A percentile compares a stretch with the other conserved stretches of the same genome.
phyloP scores from a whole-genome alignment of 2,329 filamentous ascomycete genomes.

The Colletotrichum camelliae region DNA sequence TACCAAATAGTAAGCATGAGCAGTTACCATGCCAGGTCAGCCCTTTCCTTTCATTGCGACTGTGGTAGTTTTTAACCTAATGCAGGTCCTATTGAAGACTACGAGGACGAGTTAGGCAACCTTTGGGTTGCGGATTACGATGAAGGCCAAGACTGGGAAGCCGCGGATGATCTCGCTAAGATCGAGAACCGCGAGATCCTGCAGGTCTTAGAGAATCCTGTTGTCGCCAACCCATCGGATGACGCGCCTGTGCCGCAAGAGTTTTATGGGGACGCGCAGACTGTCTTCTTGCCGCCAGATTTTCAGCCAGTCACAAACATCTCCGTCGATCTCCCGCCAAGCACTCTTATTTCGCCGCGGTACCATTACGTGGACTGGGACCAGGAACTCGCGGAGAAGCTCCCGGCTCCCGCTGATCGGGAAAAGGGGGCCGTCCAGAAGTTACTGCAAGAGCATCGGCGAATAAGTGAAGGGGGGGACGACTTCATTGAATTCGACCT shows the following conservation, averaged over 20 bases:
- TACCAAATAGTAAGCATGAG: neutral
- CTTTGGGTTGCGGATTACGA: neutral
- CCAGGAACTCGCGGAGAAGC: no score
- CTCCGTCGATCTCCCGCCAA: neutral
- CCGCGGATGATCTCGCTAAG: neutral
- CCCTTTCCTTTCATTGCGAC: neutral
- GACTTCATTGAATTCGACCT: conserved; percentile 56
- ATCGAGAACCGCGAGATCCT: neutral
- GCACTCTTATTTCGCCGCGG: neutral
- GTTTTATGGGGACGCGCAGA: neutral
- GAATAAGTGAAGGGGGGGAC: conserved; percentile 21
- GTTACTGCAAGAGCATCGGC: conserved; percentile 29
- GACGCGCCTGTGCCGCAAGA: neutral
- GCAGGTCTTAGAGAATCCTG: neutral
- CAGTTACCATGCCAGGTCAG: neutral
- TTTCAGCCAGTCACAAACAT: neutral
- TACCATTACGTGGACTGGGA: no score
- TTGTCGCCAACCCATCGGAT: neutral
- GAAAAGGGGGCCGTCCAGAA: conserved; percentile 41
- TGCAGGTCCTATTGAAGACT: neutral
- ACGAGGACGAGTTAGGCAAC: neutral
- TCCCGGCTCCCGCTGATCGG: conserved; percentile 24
- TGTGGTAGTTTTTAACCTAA: neutral
- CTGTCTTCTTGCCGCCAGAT: neutral
- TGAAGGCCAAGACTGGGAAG: neutral